Base-by-base conservation (phyloP, 306 rosid species). In the Prunus fruticosa region DNA sequence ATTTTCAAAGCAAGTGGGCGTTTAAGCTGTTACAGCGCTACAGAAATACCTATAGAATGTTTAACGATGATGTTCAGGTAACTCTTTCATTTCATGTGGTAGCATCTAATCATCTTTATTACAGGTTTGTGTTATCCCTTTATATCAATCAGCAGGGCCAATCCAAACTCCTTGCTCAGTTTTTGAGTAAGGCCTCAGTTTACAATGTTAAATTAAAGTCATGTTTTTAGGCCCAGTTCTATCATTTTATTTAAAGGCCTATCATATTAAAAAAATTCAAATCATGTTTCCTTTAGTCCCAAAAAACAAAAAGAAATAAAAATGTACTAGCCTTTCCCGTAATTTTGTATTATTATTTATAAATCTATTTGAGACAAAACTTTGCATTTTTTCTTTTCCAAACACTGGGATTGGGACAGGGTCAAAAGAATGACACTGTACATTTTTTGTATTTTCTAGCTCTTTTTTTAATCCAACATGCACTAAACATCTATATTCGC, bases 1-100 rank as follows among this genome's bases (percentile, higher is more conserved):
- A 96, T 84, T 96, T 96, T 80, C 98, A 92, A 88, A 96, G 99
- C 96, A 96, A 96, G 79, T 96, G 99, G 99, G 99, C 99, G 32
- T 92, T 96, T 80, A 93, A 91, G 87, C 87, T 96, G 78, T 89
- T 96, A 77, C 98, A 92, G 82, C 92, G 99, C 41, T 96, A 96
- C 82, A 91, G 99, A 89, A 81, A 34, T 85, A 88, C 84, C 46
- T 95, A 92, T 86, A 84, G 99, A 86, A 96, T 96, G 99, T 96
- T 96, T 84, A 96, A 96, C 61, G 99, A 96, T 79, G 99, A 96
- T 72, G 98, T 96, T 62, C 99, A 96, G 99, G 99, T 96, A 84
- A 53, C 61, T 76, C 45, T 78, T 73, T 76, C 62, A 14, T 64
- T 56, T 46, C 52, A 25, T 18, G 10, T 25, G 65, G 34, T 67